A percentile compares a stretch with the other conserved stretches of the same genome.
Evolutionary conservation across 2,329 filamentous ascomycete species (phyloP).

Genomic region (Cordyceps fumosorosea): DNA sequence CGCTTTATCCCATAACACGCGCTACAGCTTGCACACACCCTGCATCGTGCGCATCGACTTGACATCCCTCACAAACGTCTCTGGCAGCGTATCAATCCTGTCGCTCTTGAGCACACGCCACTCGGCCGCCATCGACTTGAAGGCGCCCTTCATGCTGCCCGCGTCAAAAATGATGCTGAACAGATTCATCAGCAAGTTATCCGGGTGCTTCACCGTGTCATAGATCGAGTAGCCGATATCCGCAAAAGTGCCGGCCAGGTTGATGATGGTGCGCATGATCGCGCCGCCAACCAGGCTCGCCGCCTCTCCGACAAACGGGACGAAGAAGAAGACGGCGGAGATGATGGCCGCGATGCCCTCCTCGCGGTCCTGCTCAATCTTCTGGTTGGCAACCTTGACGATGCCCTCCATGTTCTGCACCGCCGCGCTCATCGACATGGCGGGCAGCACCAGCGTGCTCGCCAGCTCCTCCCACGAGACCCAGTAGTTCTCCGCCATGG

Average conservation of each 20-base stretch:
- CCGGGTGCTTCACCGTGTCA: conserved; percentile 1
- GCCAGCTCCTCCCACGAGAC: neutral
- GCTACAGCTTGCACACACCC: neutral
- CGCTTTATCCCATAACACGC: no score
- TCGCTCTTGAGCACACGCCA: neutral
- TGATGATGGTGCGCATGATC: conserved; percentile 6
- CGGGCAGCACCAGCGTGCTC: neutral
- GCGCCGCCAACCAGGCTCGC: neutral
- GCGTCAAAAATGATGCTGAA: conserved; percentile 5
- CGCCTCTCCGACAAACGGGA: conserved; percentile 9
- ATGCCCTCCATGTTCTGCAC: conserved; percentile 4
- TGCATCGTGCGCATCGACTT: neutral
- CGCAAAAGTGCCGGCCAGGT: conserved; percentile 1
- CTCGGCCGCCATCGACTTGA: neutral
- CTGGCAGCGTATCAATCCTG: conserved; percentile 3
- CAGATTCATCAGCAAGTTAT: neutral
- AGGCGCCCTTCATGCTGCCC: neutral
- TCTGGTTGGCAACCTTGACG: conserved; percentile 27
- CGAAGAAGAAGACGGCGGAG: conserved; percentile 5
- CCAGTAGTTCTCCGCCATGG: neutral
- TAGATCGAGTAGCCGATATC: conserved; percentile 11
- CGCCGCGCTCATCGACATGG: conserved; percentile 8
- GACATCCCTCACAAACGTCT: neutral
- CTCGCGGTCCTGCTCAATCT: conserved; percentile 52
- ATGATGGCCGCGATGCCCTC: conserved; percentile 7